Evolutionary conservation across 1,139 yeast species (phyloP).

Genomic region (Blastobotrys arbuscula): DNA sequence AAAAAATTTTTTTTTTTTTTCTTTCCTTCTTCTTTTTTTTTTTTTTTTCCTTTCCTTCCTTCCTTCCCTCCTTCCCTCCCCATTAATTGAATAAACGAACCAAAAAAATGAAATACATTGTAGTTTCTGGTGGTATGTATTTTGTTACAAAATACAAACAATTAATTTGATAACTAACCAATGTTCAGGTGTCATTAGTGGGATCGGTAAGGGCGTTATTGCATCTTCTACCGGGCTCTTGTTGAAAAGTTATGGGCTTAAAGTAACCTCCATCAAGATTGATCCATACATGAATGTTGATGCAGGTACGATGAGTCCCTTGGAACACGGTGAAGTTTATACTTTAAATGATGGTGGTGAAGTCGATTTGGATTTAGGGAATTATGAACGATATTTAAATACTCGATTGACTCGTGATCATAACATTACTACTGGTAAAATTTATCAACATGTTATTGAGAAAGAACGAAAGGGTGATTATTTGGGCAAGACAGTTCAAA

Average conservation of each 20-base stretch:
- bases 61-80: conserved; percentile 10
- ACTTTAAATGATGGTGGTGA: conserved; percentile 98
- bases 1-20: conserved; percentile 6
- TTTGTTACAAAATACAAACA: background rate
- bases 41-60: conserved; percentile 3
- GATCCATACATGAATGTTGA: conserved; percentile 99
- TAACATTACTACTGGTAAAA: conserved; percentile 97
- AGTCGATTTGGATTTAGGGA: conserved; percentile 95
- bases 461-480: conserved; percentile 96
- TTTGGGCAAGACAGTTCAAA: conserved; percentile 98
- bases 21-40: conserved; percentile 1
- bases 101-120: conserved; percentile 84
- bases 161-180: background rate
- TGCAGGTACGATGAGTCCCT: conserved; percentile 99
- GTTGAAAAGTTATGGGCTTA: conserved; percentile 85
- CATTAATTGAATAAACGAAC: background rate
- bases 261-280: conserved; percentile 94
- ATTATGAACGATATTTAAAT: conserved; percentile 93
- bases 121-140: conserved; percentile 80
- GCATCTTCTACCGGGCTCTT: conserved; percentile 96
- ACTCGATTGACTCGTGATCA: conserved; percentile 90
- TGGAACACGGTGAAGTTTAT: conserved; percentile 98
- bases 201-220: conserved; percentile 97
- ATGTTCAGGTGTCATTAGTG: conserved; percentile 83
- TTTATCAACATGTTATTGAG: conserved; percentile 89